A percentile compares a stretch with the other conserved stretches of the same genome.
Evolutionary conservation across 2,329 filamentous ascomycete species (phyloP).

Genomic region (Cordyceps tenuipes): DNA sequence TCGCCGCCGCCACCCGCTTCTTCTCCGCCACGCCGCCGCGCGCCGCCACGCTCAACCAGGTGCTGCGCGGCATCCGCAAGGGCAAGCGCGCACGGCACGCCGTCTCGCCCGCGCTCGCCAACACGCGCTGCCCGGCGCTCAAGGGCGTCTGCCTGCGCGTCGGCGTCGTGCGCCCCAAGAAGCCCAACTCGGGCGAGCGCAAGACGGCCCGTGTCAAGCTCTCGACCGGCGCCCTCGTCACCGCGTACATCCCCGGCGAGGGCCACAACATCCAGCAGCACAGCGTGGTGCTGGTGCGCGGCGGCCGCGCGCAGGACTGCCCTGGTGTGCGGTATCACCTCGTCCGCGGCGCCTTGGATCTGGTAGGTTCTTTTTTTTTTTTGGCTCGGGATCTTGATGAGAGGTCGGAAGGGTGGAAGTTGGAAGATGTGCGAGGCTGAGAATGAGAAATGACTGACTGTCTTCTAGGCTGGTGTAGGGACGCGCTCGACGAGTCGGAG

Average conservation of each 20-base stretch:
- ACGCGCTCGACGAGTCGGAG: conserved; percentile 77
- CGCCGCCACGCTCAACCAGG: conserved; percentile 63
- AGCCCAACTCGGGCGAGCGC: conserved; percentile 94
- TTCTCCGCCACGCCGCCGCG: conserved; percentile 52
- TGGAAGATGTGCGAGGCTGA: background rate
- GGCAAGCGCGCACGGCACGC: conserved; percentile 75
- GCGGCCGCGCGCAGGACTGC: conserved; percentile 91
- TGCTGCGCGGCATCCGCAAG: conserved; percentile 67
- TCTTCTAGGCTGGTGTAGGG: conserved; percentile 74
- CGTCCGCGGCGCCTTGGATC: conserved; percentile 82
- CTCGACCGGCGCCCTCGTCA: conserved; percentile 78
- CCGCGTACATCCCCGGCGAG: conserved; percentile 93
- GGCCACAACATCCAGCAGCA: conserved; percentile 99
- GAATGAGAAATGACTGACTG: conserved; percentile 12
- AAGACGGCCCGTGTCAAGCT: conserved; percentile 90
- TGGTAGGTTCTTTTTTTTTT: conserved; percentile 49
- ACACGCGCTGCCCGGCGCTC: conserved; percentile 64
- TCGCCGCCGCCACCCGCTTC: conserved; percentile 22
- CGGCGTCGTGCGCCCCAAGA: conserved; percentile 91
- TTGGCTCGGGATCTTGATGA: too few relatives aligned
- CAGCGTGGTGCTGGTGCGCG: conserved; percentile 91
- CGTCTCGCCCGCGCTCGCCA: conserved; percentile 74
- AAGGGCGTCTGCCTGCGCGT: conserved; percentile 97
- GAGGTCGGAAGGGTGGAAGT: too few relatives aligned
- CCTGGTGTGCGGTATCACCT: conserved; percentile 96